A percentile compares a stretch with the other conserved stretches of the same genome.
Conservation (phyloP, 78 protist species). For the Dictyostelium brefeldianum region DNA sequence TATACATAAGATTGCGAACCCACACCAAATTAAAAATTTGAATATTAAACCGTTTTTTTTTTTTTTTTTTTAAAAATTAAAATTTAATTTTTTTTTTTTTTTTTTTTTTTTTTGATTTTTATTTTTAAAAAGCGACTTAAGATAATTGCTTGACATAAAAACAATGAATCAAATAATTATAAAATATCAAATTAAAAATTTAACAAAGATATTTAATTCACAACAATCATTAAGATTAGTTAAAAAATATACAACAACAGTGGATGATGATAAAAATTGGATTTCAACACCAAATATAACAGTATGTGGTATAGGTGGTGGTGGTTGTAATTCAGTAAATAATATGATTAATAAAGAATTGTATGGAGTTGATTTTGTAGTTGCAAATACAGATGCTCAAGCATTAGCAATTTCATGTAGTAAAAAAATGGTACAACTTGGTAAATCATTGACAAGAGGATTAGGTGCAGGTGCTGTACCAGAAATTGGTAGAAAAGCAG, state of each 20-base stretch:
- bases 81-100: background rate
- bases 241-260: slow-evolving; percentile 42
- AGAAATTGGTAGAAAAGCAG: slow-evolving; percentile 85
- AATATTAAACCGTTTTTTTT: no score
- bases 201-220: background rate
- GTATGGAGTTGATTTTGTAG: slow-evolving; percentile 84
- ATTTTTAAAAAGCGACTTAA: no score
- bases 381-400: slow-evolving; percentile 92
- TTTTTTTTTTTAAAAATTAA: no score
- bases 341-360: slow-evolving; percentile 81
- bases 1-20: no score
- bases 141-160: background rate
- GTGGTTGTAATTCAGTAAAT: slow-evolving; percentile 91
- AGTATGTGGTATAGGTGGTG: slow-evolving; percentile 89
- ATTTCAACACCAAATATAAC: slow-evolving; percentile 71
- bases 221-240: slow-evolving; percentile 2
- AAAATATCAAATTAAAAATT: background rate
- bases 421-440: slow-evolving; percentile 82
- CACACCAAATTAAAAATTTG: no score
- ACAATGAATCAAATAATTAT: background rate
- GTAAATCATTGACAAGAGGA: slow-evolving; percentile 83
- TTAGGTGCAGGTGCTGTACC: slow-evolving; percentile 93
- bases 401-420: slow-evolving; percentile 79
- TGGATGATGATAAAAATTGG: slow-evolving; percentile 60
- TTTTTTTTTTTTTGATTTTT: background rate